These are phyloP conservation scores for Colletotrichum sp. DNA, from an alignment of 2,329 filamentous ascomycete genomes.

Conservation along the genomic window DNA sequence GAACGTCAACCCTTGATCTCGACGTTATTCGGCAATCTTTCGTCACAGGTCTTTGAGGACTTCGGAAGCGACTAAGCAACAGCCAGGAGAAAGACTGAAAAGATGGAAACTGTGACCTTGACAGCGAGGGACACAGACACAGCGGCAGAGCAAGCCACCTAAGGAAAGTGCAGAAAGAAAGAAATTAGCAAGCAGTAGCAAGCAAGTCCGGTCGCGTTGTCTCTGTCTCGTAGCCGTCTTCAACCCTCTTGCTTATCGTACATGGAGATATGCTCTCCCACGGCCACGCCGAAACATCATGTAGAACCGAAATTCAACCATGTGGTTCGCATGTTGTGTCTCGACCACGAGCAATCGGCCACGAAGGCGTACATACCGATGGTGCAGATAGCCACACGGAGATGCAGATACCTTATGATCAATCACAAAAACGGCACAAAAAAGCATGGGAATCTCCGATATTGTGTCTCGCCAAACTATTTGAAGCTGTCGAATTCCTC, in stretches of 20 bases:
- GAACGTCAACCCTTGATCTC: neutral
- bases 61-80: too few species aligned
- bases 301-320: neutral
- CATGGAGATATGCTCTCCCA: neutral
- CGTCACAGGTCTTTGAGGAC: too few species aligned
- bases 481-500: neutral
- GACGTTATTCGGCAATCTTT: neutral
- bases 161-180: neutral
- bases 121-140: neutral
- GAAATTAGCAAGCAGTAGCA: neutral
- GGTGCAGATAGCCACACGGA: neutral
- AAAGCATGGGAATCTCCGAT: too few species aligned
- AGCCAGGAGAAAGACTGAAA: neutral
- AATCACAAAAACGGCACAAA: neutral
- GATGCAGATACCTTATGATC: neutral
- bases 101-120: neutral
- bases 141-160: neutral
- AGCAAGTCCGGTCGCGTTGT: neutral
- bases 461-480: neutral
- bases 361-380: neutral
- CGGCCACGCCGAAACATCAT: neutral
- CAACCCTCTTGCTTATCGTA: neutral
- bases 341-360: neutral
- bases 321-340: neutral
- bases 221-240: neutral